Base-by-base conservation (phyloP, 139 green algal species). In the Diplosphaera chodatii region DNA sequence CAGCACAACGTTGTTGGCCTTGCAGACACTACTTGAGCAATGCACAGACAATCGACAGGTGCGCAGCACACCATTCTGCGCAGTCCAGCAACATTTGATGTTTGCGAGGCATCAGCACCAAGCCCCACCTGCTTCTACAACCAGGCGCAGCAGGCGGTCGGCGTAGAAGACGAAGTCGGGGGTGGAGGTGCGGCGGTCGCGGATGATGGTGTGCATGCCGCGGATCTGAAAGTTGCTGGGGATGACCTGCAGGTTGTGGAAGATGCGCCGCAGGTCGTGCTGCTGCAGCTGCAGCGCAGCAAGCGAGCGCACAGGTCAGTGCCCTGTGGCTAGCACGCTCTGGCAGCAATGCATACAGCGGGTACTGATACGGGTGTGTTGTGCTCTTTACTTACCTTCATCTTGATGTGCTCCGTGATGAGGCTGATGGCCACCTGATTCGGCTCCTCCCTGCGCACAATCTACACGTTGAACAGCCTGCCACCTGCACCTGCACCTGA, bases 161-260 rank as follows among this genome's bases (percentile, higher is more conserved):
- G 94, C 81, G 73, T 97, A 97, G 79, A 98, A 98, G 10, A 96
- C 90, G 84, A 98, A 98, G 85, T 98, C 93, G 41, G 85, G 76
- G 68, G 94, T 94, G 75, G 69, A 71, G 13, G 90, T 96, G 6
- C 74, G 67, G 0, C 30, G 23, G 74, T 98, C 90, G n/a, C 94
- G 86, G 48, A 99, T 91, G 76, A 98, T 93, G 40, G 94, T 99
- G 90, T 98, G 94, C 92, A 99, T 96, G 81, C 94, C 91, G 34
- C 91, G 85, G 34, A 96, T 97, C 72, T 91, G 84, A 82, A 91
- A 98, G 82, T 95, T 98, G 55, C 75, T 89, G 40, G 91, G 91
- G 27, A 97, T 90, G 69, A 99, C 83, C 72, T 96, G 83, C 32
- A 97, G 79, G 76, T 96, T 94, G 70, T 83, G 81, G 85, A 97